Conservation (phyloP, 1,284 basidiomycete species). For the Fomitopsis pinicola region DNA sequence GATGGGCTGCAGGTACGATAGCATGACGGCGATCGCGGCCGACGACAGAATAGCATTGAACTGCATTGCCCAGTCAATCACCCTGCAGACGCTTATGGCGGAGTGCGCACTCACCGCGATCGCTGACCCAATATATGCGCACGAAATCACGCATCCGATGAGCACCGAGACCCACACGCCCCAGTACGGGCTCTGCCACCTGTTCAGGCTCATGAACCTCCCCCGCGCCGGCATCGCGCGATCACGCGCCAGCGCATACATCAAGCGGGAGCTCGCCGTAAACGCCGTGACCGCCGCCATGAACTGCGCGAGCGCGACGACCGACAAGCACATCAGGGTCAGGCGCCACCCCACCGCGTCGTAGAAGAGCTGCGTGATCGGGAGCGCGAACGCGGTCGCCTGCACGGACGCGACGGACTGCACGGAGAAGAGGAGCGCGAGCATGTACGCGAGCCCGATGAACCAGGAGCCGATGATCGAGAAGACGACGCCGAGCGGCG, state of each 20-base stretch:
- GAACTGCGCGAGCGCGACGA: conserved; percentile 48
- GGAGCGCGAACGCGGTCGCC: conserved; percentile 47
- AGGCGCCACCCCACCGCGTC: conserved; percentile 48
- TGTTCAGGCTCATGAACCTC: conserved; percentile 46
- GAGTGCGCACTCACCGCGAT: conserved; percentile 40
- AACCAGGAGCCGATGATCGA: conserved; percentile 60
- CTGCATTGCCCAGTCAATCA: conserved; percentile 19
- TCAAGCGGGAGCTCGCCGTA: conserved; percentile 52
- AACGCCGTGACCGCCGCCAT: conserved; percentile 59
- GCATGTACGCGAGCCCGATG: conserved; percentile 55
- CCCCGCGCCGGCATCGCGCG: conserved; percentile 44
- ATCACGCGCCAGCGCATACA: conserved; percentile 55
- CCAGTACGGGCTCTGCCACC: conserved; percentile 50
- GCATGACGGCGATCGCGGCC: conserved; percentile 56
- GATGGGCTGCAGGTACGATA: conserved; percentile 56
- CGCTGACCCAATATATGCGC: conserved; percentile 53
- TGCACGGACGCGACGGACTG: conserved; percentile 49
- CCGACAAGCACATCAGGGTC: conserved; percentile 47
- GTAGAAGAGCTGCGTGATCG: conserved; percentile 54
- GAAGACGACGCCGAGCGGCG: conserved; percentile 51
- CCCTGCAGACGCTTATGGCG: neutral
- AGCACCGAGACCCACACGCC: conserved; percentile 55
- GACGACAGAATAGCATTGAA: conserved; percentile 55
- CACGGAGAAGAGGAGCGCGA: conserved; percentile 54
- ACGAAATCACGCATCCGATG: conserved; percentile 51